Evolutionary conservation across 768 basidiomycete species (phyloP).

Genomic region (Rhizopogon rudus): DNA sequence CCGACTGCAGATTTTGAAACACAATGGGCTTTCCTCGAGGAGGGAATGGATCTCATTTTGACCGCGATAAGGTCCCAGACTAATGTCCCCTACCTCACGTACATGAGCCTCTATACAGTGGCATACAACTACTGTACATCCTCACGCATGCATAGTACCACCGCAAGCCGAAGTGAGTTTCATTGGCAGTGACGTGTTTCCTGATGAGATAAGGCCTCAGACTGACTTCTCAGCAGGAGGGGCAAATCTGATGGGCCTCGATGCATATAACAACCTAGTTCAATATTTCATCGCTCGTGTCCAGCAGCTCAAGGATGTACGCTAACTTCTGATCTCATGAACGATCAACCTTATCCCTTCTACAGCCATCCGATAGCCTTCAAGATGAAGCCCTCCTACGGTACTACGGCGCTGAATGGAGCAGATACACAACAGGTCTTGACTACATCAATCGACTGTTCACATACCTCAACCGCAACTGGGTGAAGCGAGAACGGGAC

Average conservation of each 20-base stretch:
- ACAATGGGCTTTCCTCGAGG: constrained; percentile 87
- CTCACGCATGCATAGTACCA: constrained; percentile 62
- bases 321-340: constrained; percentile 23
- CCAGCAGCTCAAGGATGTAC: constrained; percentile 54
- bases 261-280: not conserved
- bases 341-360: constrained; percentile 9
- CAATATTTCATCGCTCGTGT: constrained; percentile 86
- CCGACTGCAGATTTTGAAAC: constrained; percentile 66
- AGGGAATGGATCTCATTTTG: constrained; percentile 85
- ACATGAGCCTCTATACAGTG: constrained; percentile 86
- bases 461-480: constrained; percentile 97
- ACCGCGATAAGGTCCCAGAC: constrained; percentile 77
- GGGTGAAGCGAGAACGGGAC: constrained; percentile 98
- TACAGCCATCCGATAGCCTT: constrained; percentile 69
- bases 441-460: constrained; percentile 97
- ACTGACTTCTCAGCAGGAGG: constrained; percentile 48
- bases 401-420: constrained; percentile 93
- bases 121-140: constrained; percentile 98
- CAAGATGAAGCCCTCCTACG: constrained; percentile 85
- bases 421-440: constrained; percentile 93
- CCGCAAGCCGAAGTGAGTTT: constrained; percentile 55
- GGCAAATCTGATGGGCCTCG: constrained; percentile 90
- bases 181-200: constrained; percentile 3
- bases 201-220: constrained; percentile 8
- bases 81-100: constrained; percentile 84